Evolutionary conservation across 306 rosid genomes (phyloP).

Genomic region (Boehmeria nivea): DNA sequence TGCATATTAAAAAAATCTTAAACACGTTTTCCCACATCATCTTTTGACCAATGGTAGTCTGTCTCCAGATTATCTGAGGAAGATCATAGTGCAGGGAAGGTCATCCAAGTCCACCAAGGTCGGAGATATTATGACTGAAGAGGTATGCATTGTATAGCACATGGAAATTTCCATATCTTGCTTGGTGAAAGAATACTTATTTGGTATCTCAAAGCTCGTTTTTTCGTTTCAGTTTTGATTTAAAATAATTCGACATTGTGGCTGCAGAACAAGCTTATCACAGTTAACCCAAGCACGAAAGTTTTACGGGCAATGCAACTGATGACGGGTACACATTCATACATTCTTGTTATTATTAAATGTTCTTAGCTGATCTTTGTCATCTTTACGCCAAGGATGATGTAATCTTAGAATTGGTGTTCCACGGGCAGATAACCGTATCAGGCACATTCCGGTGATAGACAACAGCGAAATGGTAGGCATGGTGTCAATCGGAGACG

Average conservation of each 20-base stretch:
- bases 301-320: constrained; percentile 92
- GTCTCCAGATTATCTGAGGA: constrained; percentile 81
- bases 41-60: background rate
- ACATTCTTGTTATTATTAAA: background rate
- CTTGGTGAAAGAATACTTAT: background rate
- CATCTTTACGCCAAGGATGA: no score
- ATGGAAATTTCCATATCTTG: background rate
- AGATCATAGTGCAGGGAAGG: constrained; percentile 98
- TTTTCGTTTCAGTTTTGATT: constrained; percentile 11
- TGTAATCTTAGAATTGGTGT: constrained; percentile 16
- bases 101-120: constrained; percentile 98
- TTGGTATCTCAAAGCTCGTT: constrained; percentile 5
- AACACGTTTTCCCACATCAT: no score
- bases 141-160: constrained; percentile 41
- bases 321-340: constrained; percentile 80
- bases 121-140: constrained; percentile 99
- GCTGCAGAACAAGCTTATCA: constrained; percentile 88
- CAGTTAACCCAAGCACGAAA: constrained; percentile 80
- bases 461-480: constrained; percentile 69
- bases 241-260: constrained; percentile 16
- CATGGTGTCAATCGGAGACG: constrained; percentile 98
- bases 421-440: constrained; percentile 60
- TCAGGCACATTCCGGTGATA: constrained; percentile 96
- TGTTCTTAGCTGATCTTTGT: no score
- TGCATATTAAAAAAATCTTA: no score